Conservation (phyloP, 352 stramenopile genomes). For the Pythium phragmitis region DNA sequence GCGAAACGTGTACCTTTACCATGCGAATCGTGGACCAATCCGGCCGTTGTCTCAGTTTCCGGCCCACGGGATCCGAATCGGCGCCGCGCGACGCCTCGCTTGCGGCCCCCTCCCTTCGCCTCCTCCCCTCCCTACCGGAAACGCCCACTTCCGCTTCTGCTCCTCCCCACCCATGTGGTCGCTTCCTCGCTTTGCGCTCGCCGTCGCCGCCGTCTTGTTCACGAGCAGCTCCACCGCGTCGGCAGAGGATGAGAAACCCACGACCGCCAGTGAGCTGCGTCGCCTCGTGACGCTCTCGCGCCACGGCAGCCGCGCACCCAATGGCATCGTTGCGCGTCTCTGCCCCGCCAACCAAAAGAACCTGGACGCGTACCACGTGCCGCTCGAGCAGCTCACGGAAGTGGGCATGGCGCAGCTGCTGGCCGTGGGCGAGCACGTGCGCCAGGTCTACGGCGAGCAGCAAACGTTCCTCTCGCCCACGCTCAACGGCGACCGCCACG, state of each 20-base stretch:
- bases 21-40: neutral
- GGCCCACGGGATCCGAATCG: constrained; percentile 2
- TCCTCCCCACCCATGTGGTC: constrained; percentile 11
- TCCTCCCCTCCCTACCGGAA: neutral
- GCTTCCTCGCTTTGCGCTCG: constrained; percentile 8
- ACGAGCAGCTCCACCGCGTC: neutral
- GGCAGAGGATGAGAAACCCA: neutral
- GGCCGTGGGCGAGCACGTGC: constrained; percentile 64
- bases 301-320: constrained; percentile 74
- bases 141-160: neutral
- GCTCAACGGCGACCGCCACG: constrained; percentile 68
- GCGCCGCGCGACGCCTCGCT: neutral
- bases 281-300: constrained; percentile 75
- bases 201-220: neutral
- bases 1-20: neutral
- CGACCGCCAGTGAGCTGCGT: constrained; percentile 51
- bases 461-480: constrained; percentile 66
- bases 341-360: constrained; percentile 74
- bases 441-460: constrained; percentile 64
- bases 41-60: constrained; percentile 7
- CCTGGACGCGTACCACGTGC: constrained; percentile 74
- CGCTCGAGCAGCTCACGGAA: constrained; percentile 79
- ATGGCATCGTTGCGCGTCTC: constrained; percentile 50
- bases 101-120: neutral
- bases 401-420: constrained; percentile 80